Evolutionary conservation across 495 filamentous ascomycete species (phyloP).

Genomic region (Hyaloscypha finlandica): DNA sequence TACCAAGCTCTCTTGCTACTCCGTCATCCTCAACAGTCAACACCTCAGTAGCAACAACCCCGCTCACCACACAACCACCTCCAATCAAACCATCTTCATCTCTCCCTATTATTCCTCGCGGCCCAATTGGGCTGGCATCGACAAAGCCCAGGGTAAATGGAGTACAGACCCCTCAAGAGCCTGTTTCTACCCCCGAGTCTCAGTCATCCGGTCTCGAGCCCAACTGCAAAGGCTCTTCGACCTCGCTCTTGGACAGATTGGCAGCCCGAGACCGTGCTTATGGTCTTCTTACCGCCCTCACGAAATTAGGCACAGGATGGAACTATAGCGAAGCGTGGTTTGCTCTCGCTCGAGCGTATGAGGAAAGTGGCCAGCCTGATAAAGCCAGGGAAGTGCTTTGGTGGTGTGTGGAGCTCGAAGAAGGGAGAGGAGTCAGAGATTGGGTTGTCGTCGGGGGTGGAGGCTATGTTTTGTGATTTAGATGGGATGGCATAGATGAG

Average conservation of each 20-base stretch:
- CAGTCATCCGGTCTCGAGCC: conserved; percentile 4
- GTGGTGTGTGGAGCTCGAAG: conserved; percentile 78
- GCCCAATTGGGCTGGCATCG: conserved; percentile 27
- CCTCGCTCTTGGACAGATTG: conserved; percentile 71
- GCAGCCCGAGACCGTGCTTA: conserved; percentile 85
- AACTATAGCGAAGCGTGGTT: conserved; percentile 95
- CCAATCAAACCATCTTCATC: conserved; percentile 7
- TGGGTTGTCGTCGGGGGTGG: conserved; percentile 57
- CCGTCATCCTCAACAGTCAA: conserved; percentile 20
- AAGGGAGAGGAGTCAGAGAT: conserved; percentile 59
- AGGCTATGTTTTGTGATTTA: conserved; percentile 56
- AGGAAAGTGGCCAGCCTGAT: conserved; percentile 77
- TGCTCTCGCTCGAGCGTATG: conserved; percentile 79
- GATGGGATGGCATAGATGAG: not conserved
- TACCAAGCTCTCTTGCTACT: conserved; percentile 15
- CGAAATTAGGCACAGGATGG: conserved; percentile 87
- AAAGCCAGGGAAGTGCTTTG: conserved; percentile 78
- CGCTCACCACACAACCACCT: conserved; percentile 7
- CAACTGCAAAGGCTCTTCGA: conserved; percentile 26
- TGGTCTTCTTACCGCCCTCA: conserved; percentile 75
- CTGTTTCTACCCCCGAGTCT: conserved; percentile 7
- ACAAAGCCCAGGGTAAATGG: not conserved
- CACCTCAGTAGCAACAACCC: conserved; percentile 2
- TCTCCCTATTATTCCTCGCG: conserved; percentile 9
- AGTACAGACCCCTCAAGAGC: not conserved